phyloP scores from a whole-genome alignment of 129 eudicot genomes.

The Chrysanthemum makinoi region DNA sequence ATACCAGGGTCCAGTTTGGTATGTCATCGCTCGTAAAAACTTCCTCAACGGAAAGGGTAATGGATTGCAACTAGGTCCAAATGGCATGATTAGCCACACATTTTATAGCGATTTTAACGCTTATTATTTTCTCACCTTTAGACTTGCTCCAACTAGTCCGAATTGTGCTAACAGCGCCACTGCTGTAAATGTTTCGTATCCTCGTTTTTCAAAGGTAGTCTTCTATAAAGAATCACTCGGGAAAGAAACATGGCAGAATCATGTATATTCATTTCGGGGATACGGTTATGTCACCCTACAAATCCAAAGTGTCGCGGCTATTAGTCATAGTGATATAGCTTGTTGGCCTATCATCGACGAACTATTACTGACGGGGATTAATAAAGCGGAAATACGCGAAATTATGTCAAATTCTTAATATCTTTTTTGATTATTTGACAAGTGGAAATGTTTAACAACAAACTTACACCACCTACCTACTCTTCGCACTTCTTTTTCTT shows the following conservation, averaged over 20 bases:
- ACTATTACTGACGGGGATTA: slow-evolving; percentile 13
- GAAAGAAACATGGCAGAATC: slow-evolving; percentile 31
- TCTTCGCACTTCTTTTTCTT: too few relatives aligned
- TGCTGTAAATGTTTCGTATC: slow-evolving; percentile 28
- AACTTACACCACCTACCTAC: too few relatives aligned
- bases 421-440: too few relatives aligned
- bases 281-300: slow-evolving; percentile 21
- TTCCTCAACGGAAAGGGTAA: slow-evolving; percentile 33
- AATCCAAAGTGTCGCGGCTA: slow-evolving; percentile 19
- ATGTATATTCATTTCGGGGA: slow-evolving; percentile 29
- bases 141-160: slow-evolving; percentile 21
- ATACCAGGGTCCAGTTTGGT: slow-evolving; percentile 17
- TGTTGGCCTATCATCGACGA: slow-evolving; percentile 38
- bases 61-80: slow-evolving; percentile 41
- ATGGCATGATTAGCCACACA: slow-evolving; percentile 41
- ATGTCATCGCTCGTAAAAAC: slow-evolving; percentile 19
- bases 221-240: slow-evolving; percentile 18
- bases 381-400: neutral
- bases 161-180: slow-evolving; percentile 25
- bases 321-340: neutral
- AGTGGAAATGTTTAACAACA: too few relatives aligned
- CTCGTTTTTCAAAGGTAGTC: slow-evolving; percentile 22
- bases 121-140: slow-evolving; percentile 37
- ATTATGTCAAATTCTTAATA: slow-evolving; percentile 12
- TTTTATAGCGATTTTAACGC: slow-evolving; percentile 16